These are phyloP conservation scores for Colletotrichum sp. DNA, from an alignment of 2,329 filamentous ascomycete species.

Conservation along the genomic window DNA sequence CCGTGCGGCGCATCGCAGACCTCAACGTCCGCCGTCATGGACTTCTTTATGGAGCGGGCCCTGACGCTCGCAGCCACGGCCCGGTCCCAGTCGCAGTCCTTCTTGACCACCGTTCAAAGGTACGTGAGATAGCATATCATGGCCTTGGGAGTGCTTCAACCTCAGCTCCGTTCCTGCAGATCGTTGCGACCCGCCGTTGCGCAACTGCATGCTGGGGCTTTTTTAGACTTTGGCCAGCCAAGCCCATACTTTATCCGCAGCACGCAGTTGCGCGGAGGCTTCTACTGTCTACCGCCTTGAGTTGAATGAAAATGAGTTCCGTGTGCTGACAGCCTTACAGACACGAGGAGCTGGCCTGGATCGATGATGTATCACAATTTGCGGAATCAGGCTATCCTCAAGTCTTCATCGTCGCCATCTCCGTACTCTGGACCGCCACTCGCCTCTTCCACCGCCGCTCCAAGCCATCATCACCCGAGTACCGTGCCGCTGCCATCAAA, in stretches of 20 bases:
- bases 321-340: not conserved
- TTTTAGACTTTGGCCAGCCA: not conserved
- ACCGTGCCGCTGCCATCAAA: slow-evolving; percentile 42
- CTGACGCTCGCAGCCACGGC: slow-evolving; percentile 3
- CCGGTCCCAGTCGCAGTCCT: not conserved
- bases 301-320: not conserved
- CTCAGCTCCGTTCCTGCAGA: not conserved
- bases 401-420: slow-evolving; percentile 38
- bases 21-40: not conserved
- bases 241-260: not conserved
- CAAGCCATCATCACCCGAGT: slow-evolving; percentile 28
- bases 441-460: slow-evolving; percentile 36
- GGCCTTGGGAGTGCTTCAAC: not conserved
- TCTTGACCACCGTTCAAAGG: not conserved
- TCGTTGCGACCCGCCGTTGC: not conserved
- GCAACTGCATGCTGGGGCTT: not conserved
- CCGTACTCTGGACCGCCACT: slow-evolving; percentile 37
- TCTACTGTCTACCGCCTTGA: not conserved
- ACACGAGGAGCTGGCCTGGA: slow-evolving; percentile 34
- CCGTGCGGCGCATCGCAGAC: not conserved
- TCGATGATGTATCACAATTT: slow-evolving; percentile 39
- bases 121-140: not conserved
- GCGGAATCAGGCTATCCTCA: slow-evolving; percentile 48
- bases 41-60: slow-evolving; percentile 1
- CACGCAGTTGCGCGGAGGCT: not conserved